These are phyloP conservation scores for Lepidium campestre DNA, from an alignment of 441 rosid species.

Conservation along the genomic window DNA sequence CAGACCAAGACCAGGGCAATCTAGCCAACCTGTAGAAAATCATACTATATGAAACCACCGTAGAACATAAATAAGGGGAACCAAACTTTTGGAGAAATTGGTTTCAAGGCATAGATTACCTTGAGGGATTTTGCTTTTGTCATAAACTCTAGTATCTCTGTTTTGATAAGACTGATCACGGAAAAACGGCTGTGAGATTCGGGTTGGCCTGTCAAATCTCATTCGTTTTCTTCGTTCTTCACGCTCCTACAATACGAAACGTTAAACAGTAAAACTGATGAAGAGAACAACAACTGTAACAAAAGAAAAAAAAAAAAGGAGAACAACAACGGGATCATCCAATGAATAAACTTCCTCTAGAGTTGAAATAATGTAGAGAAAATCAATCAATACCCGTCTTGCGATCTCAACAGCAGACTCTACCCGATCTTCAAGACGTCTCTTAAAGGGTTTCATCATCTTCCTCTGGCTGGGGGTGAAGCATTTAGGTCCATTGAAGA, in stretches of 20 bases:
- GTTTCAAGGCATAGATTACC: slow-evolving; percentile 34
- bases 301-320: not conserved
- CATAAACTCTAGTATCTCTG: slow-evolving; percentile 43
- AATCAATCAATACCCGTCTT: slow-evolving; percentile 48
- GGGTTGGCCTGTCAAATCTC: slow-evolving; percentile 51
- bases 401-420: slow-evolving; percentile 74
- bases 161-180: slow-evolving; percentile 41
- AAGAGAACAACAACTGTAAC: too few species aligned
- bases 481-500: slow-evolving; percentile 84
- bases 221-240: slow-evolving; percentile 75
- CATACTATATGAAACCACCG: not conserved
- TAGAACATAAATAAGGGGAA: not conserved
- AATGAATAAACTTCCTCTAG: not conserved
- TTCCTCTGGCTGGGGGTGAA: slow-evolving; percentile 70
- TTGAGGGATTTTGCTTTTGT: slow-evolving; percentile 72
- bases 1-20: slow-evolving; percentile 75
- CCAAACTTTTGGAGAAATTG: not conserved
- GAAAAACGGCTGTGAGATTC: slow-evolving; percentile 36
- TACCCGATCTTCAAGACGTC: slow-evolving; percentile 39
- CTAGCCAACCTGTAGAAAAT: slow-evolving; percentile 74
- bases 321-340: not conserved
- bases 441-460: slow-evolving; percentile 64
- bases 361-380: not conserved
- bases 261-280: not conserved
- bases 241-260: slow-evolving; percentile 50